A percentile compares a stretch with the other conserved stretches of the same genome.
phyloP scores from a whole-genome alignment of 2,329 filamentous ascomycete species.

The Beauveria brongniartii region DNA sequence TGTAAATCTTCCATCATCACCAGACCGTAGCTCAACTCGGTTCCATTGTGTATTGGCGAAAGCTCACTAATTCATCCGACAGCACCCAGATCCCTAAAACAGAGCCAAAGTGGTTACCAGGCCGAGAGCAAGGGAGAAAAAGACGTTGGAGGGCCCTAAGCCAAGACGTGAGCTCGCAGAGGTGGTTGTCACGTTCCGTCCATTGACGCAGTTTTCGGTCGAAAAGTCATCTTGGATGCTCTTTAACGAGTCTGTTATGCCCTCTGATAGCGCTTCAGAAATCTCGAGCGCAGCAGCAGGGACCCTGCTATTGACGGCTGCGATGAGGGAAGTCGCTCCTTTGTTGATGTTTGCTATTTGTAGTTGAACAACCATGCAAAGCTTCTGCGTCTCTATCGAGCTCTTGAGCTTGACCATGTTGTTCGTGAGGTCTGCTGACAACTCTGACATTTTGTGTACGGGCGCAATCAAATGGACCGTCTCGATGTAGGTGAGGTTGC shows the following conservation, averaged over 20 bases:
- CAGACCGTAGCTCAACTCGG: too few species aligned
- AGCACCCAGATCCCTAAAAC: too few species aligned
- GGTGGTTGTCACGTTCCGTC: not conserved
- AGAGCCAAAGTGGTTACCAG: not conserved
- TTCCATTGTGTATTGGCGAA: too few species aligned
- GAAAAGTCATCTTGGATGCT: not conserved
- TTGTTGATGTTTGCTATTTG: constrained; percentile 7
- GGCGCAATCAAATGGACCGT: constrained; percentile 4
- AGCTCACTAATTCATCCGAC: too few species aligned
- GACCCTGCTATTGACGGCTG: not conserved
- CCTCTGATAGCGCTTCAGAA: not conserved
- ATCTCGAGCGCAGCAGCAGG: not conserved
- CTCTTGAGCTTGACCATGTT: constrained; percentile 13
- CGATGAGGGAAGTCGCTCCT: not conserved
- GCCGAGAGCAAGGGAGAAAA: not conserved
- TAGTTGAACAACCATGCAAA: constrained; percentile 17
- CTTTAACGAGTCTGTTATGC: constrained; percentile 1
- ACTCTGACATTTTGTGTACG: constrained; percentile 1
- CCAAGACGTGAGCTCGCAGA: not conserved
- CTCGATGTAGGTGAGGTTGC: constrained; percentile 2
- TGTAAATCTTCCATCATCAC: not conserved
- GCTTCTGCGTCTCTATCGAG: constrained; percentile 18
- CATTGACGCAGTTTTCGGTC: not conserved
- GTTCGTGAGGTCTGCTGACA: not conserved
- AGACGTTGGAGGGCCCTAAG: not conserved